These are phyloP conservation scores for Collybia sp. DNA, from an alignment of 768 basidiomycete genomes.

Conservation along the genomic window DNA sequence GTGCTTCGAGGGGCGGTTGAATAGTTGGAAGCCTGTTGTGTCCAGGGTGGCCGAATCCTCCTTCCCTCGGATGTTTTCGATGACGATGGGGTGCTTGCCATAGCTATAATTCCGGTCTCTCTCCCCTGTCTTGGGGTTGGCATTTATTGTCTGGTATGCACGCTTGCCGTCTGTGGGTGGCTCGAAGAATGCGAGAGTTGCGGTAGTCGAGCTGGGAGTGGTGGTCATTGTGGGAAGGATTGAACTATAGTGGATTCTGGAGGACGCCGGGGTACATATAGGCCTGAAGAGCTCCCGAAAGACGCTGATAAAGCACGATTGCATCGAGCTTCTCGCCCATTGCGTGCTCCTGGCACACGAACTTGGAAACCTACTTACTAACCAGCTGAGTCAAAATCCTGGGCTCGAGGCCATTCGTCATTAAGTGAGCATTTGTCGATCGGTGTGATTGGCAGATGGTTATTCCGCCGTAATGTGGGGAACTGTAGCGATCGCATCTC, in stretches of 20 bases:
- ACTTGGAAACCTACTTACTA: not conserved
- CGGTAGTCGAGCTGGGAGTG: constrained; percentile 15
- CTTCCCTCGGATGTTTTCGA: constrained; percentile 53
- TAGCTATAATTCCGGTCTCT: constrained; percentile 28
- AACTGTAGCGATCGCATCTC: too few relatives aligned
- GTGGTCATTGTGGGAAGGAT: not conserved
- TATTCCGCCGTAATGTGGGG: too few relatives aligned
- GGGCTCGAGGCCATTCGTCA: too few relatives aligned
- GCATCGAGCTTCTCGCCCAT: too few relatives aligned
- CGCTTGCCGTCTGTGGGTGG: constrained; percentile 33
- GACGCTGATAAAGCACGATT: too few relatives aligned
- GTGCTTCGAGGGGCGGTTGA: constrained; percentile 33
- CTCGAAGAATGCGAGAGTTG: constrained; percentile 30
- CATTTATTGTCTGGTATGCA: constrained; percentile 32
- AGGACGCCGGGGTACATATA: too few relatives aligned
- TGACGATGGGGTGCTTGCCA: constrained; percentile 24
- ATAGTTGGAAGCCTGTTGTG: constrained; percentile 47
- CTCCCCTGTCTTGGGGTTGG: constrained; percentile 27
- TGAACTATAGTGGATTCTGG: too few relatives aligned
- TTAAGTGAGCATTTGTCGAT: too few relatives aligned
- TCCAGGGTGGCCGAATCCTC: constrained; percentile 42
- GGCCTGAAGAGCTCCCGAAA: too few relatives aligned
- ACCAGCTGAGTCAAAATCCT: too few relatives aligned
- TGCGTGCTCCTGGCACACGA: not conserved
- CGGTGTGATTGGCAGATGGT: too few relatives aligned